phyloP scores from a whole-genome alignment of 2,329 filamentous ascomycete species.

The Fusarium hainanense region DNA sequence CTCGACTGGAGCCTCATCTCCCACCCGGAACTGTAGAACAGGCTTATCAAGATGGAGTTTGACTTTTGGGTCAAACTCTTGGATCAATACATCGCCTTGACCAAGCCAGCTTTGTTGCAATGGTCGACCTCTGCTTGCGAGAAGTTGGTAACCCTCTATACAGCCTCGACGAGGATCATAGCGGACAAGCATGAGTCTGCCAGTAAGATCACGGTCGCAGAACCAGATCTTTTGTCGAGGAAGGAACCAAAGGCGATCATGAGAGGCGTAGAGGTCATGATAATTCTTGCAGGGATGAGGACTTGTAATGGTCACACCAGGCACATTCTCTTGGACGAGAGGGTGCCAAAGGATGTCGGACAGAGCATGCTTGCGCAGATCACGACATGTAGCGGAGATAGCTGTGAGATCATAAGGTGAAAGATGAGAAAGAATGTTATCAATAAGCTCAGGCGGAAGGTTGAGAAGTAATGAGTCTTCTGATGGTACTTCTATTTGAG shows the following conservation, averaged over 20 bases:
- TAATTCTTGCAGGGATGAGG: constrained; percentile 72
- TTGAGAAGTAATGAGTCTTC: constrained; percentile 54
- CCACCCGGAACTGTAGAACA: constrained; percentile 66
- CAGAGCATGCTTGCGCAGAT: constrained; percentile 67
- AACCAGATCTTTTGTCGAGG: constrained; percentile 87
- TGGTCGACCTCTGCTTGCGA: constrained; percentile 70
- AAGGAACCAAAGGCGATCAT: constrained; percentile 88
- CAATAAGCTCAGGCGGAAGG: constrained; percentile 80
- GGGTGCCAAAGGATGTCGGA: constrained; percentile 79
- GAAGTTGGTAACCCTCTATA: constrained; percentile 83
- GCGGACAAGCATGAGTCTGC: constrained; percentile 79
- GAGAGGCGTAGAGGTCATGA: constrained; percentile 76
- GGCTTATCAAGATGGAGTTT: constrained; percentile 80
- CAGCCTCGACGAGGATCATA: constrained; percentile 78
- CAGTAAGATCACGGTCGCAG: constrained; percentile 76
- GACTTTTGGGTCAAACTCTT: constrained; percentile 76
- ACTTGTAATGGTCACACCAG: constrained; percentile 62
- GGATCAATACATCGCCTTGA: constrained; percentile 74
- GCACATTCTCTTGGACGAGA: constrained; percentile 75
- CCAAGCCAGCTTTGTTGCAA: constrained; percentile 72
- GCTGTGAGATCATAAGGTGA: constrained; percentile 70
- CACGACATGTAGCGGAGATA: constrained; percentile 70
- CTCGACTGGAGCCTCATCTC: constrained; percentile 3
- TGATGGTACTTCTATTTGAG: background rate
- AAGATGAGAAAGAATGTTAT: constrained; percentile 76